These are phyloP conservation scores for Breviolum minutum DNA, from an alignment of 73 alveolate genomes.

Conservation along the genomic window DNA sequence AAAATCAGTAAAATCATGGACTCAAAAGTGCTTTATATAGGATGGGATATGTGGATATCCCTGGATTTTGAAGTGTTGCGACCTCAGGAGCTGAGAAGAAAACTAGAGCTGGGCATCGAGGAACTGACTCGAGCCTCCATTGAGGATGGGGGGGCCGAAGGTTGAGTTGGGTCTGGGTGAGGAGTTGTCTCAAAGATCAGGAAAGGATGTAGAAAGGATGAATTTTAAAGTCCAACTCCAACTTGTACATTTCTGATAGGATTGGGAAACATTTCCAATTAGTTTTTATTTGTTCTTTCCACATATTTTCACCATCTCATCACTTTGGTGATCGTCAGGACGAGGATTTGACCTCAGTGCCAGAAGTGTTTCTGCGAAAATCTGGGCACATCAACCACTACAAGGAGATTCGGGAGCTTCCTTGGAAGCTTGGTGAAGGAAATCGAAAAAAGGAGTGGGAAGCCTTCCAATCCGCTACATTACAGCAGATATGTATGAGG, in stretches of 20 bases:
- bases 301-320: too few species aligned
- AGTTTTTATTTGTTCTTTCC: too few species aligned
- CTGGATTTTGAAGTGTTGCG: too few species aligned
- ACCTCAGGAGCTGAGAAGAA: constrained; percentile 14
- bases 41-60: not conserved
- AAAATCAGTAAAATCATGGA: too few species aligned
- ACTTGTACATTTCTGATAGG: too few species aligned
- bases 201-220: not conserved
- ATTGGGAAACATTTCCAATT: too few species aligned
- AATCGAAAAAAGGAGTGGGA: too few species aligned
- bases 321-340: not conserved
- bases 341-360: constrained; percentile 66
- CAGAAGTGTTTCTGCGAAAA: constrained; percentile 72
- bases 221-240: too few species aligned
- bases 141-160: constrained; percentile 9
- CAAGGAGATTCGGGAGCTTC: constrained; percentile 22
- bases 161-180: not conserved
- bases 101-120: constrained; percentile 82
- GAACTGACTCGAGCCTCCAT: constrained; percentile 79
- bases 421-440: too few species aligned
- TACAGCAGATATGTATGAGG: not conserved
- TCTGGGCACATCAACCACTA: constrained; percentile 91
- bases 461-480: not conserved
- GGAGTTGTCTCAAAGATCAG: not conserved
- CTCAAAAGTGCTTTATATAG: too few species aligned